Conservation (phyloP, 2,329 filamentous ascomycete species). For the Curvularia lunata region DNA sequence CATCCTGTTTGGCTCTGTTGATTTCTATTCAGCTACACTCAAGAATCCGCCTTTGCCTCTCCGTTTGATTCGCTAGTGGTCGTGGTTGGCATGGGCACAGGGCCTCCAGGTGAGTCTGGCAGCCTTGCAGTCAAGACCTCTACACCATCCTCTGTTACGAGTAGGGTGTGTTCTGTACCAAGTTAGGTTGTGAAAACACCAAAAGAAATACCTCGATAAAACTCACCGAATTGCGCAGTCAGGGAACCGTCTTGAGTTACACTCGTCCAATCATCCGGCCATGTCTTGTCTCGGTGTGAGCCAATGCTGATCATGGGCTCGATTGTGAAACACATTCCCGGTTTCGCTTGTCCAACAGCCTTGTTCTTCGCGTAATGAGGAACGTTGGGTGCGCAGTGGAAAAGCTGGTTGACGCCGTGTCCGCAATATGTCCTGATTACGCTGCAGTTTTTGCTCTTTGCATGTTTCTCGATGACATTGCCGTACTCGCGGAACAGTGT, state of each 20-base stretch:
- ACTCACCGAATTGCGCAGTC: constrained; percentile 89
- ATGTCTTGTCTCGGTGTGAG: constrained; percentile 89
- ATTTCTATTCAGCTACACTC: constrained; percentile 4
- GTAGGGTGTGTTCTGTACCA: constrained; percentile 74
- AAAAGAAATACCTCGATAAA: neutral
- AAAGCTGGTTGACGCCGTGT: constrained; percentile 91
- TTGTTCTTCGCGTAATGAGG: constrained; percentile 99
- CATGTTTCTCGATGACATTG: constrained; percentile 93
- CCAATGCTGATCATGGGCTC: constrained; percentile 98
- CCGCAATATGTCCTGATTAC: constrained; percentile 97
- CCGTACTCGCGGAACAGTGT: constrained; percentile 92
- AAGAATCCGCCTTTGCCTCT: constrained; percentile 29
- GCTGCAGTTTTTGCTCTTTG: constrained; percentile 82
- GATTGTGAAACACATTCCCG: constrained; percentile 98
- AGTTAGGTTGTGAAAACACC: constrained; percentile 17
- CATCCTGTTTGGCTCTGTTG: neutral
- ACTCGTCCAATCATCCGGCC: constrained; percentile 99
- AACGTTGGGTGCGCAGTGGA: constrained; percentile 92
- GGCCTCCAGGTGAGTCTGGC: constrained; percentile 76
- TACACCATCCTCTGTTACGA: constrained; percentile 82
- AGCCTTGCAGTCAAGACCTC: constrained; percentile 79
- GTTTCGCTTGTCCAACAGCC: constrained; percentile 90
- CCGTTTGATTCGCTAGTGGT: constrained; percentile 30
- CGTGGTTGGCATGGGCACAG: constrained; percentile 63
- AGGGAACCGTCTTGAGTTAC: constrained; percentile 86